Evolutionary conservation across 208 protist genomes (phyloP).

Genomic region (Porcisia hertigi): DNA sequence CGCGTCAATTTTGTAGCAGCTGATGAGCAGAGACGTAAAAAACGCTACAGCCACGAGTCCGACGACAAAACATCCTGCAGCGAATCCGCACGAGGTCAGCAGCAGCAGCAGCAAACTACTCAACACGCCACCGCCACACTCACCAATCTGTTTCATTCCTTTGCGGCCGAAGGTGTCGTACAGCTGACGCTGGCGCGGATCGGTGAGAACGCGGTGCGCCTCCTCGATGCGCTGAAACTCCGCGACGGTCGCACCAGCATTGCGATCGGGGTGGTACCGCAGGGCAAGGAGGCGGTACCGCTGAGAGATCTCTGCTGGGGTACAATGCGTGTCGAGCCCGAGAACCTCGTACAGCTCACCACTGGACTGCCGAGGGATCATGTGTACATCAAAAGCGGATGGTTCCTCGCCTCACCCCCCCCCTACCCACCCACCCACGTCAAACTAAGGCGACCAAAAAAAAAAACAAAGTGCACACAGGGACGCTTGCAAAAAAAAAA

Average conservation of each 20-base stretch:
- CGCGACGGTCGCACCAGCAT: slow-evolving; percentile 61
- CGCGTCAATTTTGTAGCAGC: slow-evolving; percentile 32
- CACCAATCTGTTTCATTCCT: slow-evolving; percentile 85
- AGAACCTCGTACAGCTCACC: slow-evolving; percentile 80
- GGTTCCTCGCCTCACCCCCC: background rate
- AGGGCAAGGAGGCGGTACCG: slow-evolving; percentile 86
- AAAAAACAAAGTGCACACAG: no score
- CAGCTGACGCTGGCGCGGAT: slow-evolving; percentile 92
- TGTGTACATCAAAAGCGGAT: background rate
- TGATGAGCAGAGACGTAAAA: slow-evolving; percentile 20
- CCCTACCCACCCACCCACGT: background rate
- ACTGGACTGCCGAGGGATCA: slow-evolving; percentile 48
- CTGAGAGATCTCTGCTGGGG: slow-evolving; percentile 69
- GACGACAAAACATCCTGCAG: slow-evolving; percentile 15
- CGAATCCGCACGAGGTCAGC: slow-evolving; percentile 20
- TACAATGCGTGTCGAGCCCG: slow-evolving; percentile 52
- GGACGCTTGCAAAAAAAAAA: no score
- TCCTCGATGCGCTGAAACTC: slow-evolving; percentile 92
- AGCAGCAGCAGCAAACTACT: slow-evolving; percentile 13
- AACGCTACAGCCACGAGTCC: slow-evolving; percentile 17
- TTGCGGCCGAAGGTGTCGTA: slow-evolving; percentile 97
- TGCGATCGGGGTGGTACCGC: slow-evolving; percentile 91
- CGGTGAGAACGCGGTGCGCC: slow-evolving; percentile 96
- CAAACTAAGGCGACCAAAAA: background rate
- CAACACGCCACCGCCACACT: slow-evolving; percentile 30